Percentiles rank a stretch among this genome's conserved stretches.
These are phyloP conservation scores for Petunia axillaris DNA, from an alignment of 257 asterid species.

Conservation along the genomic window DNA sequence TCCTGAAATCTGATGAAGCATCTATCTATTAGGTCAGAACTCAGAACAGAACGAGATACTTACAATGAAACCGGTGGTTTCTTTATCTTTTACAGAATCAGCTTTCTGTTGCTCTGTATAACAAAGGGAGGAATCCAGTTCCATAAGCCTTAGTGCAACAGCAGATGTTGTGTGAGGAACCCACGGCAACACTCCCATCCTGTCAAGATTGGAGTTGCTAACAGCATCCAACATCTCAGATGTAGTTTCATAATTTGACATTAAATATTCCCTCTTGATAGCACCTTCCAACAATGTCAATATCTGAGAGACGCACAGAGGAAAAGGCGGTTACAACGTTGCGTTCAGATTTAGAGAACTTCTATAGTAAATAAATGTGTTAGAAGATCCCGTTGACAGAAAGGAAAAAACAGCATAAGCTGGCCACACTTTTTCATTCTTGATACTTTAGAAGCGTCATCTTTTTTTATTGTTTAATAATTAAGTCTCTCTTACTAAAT, in stretches of 20 bases:
- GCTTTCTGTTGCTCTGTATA: constrained; percentile 54
- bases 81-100: constrained; percentile 42
- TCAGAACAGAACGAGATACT: constrained; percentile 29
- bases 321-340: not conserved
- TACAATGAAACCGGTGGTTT: constrained; percentile 45
- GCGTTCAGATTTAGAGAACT: not conserved
- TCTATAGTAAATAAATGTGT: not conserved
- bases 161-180: constrained; percentile 79
- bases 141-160: constrained; percentile 79
- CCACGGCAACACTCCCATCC: constrained; percentile 70
- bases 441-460: not conserved
- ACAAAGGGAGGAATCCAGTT: constrained; percentile 66
- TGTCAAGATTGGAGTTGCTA: constrained; percentile 38
- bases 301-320: constrained; percentile 43
- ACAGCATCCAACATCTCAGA: constrained; percentile 51
- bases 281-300: constrained; percentile 65
- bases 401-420: not conserved
- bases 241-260: constrained; percentile 56
- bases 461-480: not conserved
- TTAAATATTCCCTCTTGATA: constrained; percentile 64
- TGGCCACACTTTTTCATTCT: not conserved
- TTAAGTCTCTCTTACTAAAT: not conserved
- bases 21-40: not conserved
- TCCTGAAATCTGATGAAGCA: not conserved
- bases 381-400: not conserved